Percentiles rank a stretch among this genome's conserved stretches.
Conservation (phyloP, 371 early-diverging fungal genomes). For the Paraphysoderma sedebokerense region DNA sequence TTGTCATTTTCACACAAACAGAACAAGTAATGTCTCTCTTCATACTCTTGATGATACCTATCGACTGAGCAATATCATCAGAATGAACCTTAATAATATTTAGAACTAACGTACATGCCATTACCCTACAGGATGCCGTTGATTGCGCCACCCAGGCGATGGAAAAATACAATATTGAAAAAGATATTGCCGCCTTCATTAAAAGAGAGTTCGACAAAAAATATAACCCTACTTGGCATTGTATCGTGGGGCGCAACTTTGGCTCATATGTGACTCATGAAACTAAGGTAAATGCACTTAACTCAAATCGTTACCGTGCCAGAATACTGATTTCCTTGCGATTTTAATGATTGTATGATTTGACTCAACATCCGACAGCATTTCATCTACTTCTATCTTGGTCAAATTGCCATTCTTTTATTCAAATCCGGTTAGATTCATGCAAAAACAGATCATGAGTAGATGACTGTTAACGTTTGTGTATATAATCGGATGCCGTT, state of each 20-base stretch:
- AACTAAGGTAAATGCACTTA: slow-evolving; percentile 39
- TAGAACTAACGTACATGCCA: no score
- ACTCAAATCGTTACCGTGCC: background rate
- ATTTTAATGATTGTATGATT: slow-evolving; percentile 3
- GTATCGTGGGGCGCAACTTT: slow-evolving; percentile 94
- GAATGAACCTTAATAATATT: background rate
- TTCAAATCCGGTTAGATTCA: slow-evolving; percentile 89
- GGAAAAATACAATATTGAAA: slow-evolving; percentile 86
- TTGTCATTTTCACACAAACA: no score
- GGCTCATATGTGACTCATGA: slow-evolving; percentile 93
- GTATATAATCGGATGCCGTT: no score
- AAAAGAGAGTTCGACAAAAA: slow-evolving; percentile 96
- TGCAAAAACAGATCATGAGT: no score
- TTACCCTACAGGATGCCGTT: slow-evolving; percentile 82
- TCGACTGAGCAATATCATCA: background rate
- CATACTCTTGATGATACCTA: background rate
- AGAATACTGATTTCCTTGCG: background rate
- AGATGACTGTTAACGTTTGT: no score
- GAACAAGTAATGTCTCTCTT: no score
- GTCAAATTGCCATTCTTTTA: slow-evolving; percentile 84
- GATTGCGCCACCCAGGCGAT: slow-evolving; percentile 82
- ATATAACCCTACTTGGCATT: slow-evolving; percentile 92
- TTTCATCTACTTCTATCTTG: slow-evolving; percentile 95
- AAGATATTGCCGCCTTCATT: slow-evolving; percentile 92
- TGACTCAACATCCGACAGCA: slow-evolving; percentile 56